Evolutionary conservation across 225 moss, liverwort and hornwort species (phyloP), one percentile per base, ranked within the genome.

Genomic region (Bryoerythrophyllum caledonicum): DNA sequence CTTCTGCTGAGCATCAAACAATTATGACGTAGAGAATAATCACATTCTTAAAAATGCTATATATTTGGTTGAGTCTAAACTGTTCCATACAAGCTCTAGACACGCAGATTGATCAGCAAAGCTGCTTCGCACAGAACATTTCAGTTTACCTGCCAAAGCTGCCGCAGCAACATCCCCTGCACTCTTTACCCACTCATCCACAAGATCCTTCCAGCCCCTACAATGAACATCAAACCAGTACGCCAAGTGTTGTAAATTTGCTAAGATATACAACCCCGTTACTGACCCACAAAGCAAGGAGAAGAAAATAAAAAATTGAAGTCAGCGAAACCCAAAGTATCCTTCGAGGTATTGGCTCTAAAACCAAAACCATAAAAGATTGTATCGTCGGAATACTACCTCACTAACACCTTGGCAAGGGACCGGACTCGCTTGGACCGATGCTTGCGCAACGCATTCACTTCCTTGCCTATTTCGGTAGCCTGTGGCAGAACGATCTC

Each of bases 191-290:
- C 90, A 94, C 65, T 92, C 97, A 75, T 94, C 94, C 27, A 93
- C 94, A 53, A 95, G 83, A 27, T 80, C 86, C 80, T 93, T 99
- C 97, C 97, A 99, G 30, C 80, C 71, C 73, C 97, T 99, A 90
- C 76, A 82, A 20, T 3, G 49, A 53, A 53, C n/a, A 69, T 6
- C 51, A 58, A 30, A 70, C 37, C 52, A 63, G 55, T 9, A 61
- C 49, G 49, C 17, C 21, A 57, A 44, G 15, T 35, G 41, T 84
- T 56, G 78, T 63, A n/a, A n/a, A n/a, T 52, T 13, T 72, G 59
- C 15, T 20, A 37, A 49, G 15, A 62, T 23, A 3, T 3, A 32
- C 32, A 35, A 65, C 34, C 55, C 52, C 24, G 20, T 3, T 32
- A 32, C 32, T 32, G 32, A 32, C 32, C 2, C 32, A 32, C 2